Base-by-base conservation (phyloP, 2,329 filamentous ascomycete genomes). In the Apiospora koreana region DNA sequence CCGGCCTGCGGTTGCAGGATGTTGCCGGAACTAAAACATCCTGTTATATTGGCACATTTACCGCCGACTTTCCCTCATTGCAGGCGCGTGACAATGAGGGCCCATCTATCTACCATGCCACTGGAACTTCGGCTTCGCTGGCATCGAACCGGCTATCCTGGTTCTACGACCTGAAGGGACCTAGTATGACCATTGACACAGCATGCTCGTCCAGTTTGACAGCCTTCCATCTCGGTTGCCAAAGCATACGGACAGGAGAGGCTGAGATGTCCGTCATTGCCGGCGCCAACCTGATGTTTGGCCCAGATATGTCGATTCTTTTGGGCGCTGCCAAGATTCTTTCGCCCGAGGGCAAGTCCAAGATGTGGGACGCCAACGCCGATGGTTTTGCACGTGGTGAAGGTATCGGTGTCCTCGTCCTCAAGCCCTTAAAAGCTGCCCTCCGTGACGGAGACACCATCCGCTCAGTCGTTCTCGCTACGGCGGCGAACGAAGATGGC, bases 401-500 rank as follows among this genome's bases (percentile, higher is more conserved):
- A 71, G 82, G 82, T 7, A 74, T 77, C n/a, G 80, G 77, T 3
- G 74, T 79, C 43, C 65, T 83, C 12, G 69, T 83, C 0, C 69
- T 84, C 7, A 83, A 84, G 70, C 78, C 76, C 0, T 72, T 84
- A 2, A 77, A 78, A 14, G 78, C 81, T 64, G 83, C 83, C 3
- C 64, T 83, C 1, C 71, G 74, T 3, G 79, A 82, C 31, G 77
- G 79, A 3, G 81, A 76, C 25, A 73, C 74, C 1, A 67, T 76
- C 1, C 74, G 72, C 10, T 72, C 75, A 1, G 72, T 77, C 7
- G 80, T 84, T 7, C 74, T 76, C 5, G 77, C 75, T 1, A 80
- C 78, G 31, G 82, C 79, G 16, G 76, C 81, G 7, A 83, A 82
- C 68, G 80, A 82, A 54, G 81, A 83, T 68, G 83, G 82, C 25